A percentile compares a stretch with the other conserved stretches of the same genome.
These are phyloP conservation scores for Pontederia crassipes DNA, from an alignment of 176 grass and related monocot species.

Conservation along the genomic window DNA sequence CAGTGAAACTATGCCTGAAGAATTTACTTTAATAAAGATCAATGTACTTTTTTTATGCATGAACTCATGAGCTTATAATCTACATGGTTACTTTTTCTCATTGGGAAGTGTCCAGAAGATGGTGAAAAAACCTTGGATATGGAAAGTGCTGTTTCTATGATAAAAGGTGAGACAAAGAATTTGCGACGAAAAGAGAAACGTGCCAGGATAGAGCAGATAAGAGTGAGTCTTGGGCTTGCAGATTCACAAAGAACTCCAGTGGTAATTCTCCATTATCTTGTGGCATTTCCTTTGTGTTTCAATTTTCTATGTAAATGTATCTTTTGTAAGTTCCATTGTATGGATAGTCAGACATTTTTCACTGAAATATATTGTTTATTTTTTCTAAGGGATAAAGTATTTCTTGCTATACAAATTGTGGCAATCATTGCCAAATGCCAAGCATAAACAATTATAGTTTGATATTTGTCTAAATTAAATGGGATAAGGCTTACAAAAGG, in stretches of 20 bases:
- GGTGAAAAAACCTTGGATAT: slow-evolving; percentile 50
- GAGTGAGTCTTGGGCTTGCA: slow-evolving; percentile 89
- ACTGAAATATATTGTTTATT: background rate
- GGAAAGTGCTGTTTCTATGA: slow-evolving; percentile 54
- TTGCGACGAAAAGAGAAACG: slow-evolving; percentile 95
- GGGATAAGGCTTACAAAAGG: no score
- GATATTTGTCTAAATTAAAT: no score
- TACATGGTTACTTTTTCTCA: slow-evolving; percentile 14
- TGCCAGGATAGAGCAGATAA: slow-evolving; percentile 94
- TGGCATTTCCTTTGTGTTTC: background rate
- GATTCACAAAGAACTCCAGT: slow-evolving; percentile 92
- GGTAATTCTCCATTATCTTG: slow-evolving; percentile 36
- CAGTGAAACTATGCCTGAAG: no score
- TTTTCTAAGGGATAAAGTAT: background rate
- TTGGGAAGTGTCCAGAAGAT: slow-evolving; percentile 39
- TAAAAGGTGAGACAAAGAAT: slow-evolving; percentile 77
- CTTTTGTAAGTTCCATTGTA: background rate
- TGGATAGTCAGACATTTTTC: background rate
- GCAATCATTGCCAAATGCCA: no score
- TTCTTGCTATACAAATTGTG: no score
- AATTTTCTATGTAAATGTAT: background rate
- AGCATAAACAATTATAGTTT: no score
- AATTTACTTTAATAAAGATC: no score
- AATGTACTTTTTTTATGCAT: no score
- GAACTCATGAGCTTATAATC: no score